These are phyloP conservation scores for Phytophthora vignae DNA, from an alignment of 352 stramenopile species.

Conservation along the genomic window DNA sequence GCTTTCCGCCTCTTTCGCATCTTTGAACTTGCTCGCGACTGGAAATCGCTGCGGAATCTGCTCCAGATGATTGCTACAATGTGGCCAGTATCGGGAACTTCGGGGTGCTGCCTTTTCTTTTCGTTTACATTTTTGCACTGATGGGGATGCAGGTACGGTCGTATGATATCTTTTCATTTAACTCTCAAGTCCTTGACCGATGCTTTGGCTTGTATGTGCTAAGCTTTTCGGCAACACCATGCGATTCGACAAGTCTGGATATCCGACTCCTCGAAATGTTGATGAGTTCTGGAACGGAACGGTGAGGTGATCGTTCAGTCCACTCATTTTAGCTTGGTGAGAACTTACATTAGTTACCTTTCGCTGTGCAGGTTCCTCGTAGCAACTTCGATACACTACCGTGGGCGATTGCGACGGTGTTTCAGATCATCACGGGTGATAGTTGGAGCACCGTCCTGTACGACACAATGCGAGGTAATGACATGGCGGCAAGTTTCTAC, in stretches of 20 bases:
- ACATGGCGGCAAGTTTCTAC: conserved; percentile 67
- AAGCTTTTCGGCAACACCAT: conserved; percentile 94
- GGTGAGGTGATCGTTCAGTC: conserved; percentile 19
- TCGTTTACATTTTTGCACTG: conserved; percentile 95
- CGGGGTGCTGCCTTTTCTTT: conserved; percentile 91
- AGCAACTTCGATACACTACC: conserved; percentile 90
- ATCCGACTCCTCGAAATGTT: conserved; percentile 43
- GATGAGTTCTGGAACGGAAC: conserved; percentile 66
- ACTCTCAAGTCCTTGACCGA: background rate
- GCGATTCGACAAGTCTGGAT: conserved; percentile 84
- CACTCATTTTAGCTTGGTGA: too few species aligned
- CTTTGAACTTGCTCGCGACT: conserved; percentile 94
- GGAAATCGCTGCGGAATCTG: conserved; percentile 89
- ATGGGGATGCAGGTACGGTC: conserved; percentile 74
- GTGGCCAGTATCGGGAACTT: conserved; percentile 94
- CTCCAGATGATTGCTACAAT: conserved; percentile 82
- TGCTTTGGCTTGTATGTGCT: background rate
- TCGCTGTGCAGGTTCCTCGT: conserved; percentile 46
- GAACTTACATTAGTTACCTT: background rate
- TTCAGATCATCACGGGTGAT: conserved; percentile 93
- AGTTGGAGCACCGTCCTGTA: conserved; percentile 96
- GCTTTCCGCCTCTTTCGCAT: conserved; percentile 90
- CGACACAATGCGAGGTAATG: conserved; percentile 81
- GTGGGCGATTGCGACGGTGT: conserved; percentile 82
- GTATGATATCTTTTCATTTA: background rate